Percentiles rank a stretch among this genome's conserved stretches.
Evolutionary conservation across 345 rosid species (phyloP).

Genomic region (Gossypium bickii): DNA sequence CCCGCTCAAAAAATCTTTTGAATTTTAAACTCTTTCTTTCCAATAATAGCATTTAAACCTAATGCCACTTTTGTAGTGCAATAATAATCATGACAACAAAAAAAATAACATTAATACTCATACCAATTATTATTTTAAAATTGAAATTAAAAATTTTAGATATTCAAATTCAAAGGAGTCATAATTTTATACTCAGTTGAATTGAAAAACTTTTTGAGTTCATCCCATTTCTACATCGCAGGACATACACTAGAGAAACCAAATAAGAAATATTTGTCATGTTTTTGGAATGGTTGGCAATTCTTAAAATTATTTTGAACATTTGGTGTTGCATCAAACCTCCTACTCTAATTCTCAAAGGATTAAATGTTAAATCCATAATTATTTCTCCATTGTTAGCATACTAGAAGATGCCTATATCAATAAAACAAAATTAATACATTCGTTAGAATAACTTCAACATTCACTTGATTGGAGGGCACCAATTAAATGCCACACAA

Average conservation of each 20-base stretch:
- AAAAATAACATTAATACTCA: background rate
- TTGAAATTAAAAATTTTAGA: too few relatives aligned
- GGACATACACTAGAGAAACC: conserved; percentile 30
- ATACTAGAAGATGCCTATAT: too few relatives aligned
- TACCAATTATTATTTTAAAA: too few relatives aligned
- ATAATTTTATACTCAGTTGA: too few relatives aligned
- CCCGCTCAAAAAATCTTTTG: conserved; percentile 29
- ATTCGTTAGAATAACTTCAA: too few relatives aligned
- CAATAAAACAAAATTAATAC: too few relatives aligned
- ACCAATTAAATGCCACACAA: too few relatives aligned
- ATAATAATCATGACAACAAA: conserved; percentile 19
- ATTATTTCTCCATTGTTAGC: too few relatives aligned
- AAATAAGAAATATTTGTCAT: conserved; percentile 25
- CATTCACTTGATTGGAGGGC: too few relatives aligned
- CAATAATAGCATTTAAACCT: conserved; percentile 24
- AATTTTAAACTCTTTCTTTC: conserved; percentile 1
- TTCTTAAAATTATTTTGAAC: conserved; percentile 25
- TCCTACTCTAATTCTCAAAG: conserved; percentile 26
- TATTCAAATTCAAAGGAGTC: too few relatives aligned
- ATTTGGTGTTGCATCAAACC: conserved; percentile 24
- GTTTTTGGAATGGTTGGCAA: conserved; percentile 17
- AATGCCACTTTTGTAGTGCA: conserved; percentile 29
- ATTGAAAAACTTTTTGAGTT: too few relatives aligned
- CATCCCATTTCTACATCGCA: too few relatives aligned
- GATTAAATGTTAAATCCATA: conserved; percentile 37